These are phyloP conservation scores for Eucalyptus marginata DNA, from an alignment of 345 rosid species.

Conservation along the genomic window DNA sequence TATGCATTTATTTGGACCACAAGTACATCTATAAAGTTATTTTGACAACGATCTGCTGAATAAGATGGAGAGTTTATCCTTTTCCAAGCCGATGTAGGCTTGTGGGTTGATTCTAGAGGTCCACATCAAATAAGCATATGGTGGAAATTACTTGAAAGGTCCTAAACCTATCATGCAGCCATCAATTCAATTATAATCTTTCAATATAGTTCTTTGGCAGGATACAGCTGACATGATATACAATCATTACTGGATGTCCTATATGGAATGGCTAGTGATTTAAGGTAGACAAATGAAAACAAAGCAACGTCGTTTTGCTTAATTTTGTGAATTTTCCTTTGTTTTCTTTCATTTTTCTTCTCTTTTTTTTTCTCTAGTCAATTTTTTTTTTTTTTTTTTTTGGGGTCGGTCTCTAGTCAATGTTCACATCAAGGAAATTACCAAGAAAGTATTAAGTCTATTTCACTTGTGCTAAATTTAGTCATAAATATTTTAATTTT, in stretches of 20 bases:
- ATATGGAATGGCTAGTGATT: fast-evolving
- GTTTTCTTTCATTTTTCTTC: background rate
- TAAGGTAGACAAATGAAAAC: background rate
- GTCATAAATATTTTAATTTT: too few relatives aligned
- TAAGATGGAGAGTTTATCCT: background rate
- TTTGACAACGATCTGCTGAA: background rate
- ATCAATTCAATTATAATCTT: background rate
- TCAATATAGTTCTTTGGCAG: fast-evolving
- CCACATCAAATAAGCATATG: background rate
- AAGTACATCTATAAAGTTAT: background rate
- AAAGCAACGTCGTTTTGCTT: background rate
- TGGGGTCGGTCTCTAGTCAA: background rate
- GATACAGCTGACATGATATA: background rate
- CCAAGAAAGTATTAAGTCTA: background rate
- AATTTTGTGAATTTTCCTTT: background rate
- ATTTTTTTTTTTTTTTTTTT: fast-evolving
- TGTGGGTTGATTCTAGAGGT: background rate
- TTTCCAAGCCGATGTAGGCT: background rate
- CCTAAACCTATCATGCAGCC: background rate
- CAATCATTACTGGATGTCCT: fast-evolving
- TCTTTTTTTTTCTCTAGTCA: background rate
- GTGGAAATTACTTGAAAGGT: background rate
- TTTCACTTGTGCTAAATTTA: too few relatives aligned
- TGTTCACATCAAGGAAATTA: background rate
- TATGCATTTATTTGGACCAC: background rate